Conservation (phyloP, 345 rosid genomes). For the Cardamine chenopodiifolia region DNA sequence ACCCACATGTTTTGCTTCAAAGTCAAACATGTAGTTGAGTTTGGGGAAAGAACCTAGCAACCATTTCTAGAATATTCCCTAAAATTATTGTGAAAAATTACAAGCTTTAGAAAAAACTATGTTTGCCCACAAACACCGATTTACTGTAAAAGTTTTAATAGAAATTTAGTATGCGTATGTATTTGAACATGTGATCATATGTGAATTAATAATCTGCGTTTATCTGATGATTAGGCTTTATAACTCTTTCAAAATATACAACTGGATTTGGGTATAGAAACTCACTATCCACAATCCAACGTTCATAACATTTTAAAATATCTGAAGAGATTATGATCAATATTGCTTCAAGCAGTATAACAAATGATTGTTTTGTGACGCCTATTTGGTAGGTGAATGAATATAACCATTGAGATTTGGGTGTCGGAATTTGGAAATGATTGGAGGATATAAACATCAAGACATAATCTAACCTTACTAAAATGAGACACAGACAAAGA, state of each 20-base stretch:
- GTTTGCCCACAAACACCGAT: slow-evolving; percentile 6
- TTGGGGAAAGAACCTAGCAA: background rate
- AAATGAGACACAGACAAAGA: slow-evolving; percentile 30
- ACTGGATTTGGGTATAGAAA: slow-evolving; percentile 7
- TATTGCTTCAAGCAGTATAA: background rate
- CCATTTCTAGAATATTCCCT: background rate
- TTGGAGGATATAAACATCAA: slow-evolving; percentile 23
- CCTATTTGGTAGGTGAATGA: slow-evolving; percentile 15
- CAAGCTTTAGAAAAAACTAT: slow-evolving; percentile 1
- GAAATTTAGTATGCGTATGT: background rate
- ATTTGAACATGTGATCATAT: background rate
- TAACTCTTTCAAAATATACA: background rate
- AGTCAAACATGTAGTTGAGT: background rate
- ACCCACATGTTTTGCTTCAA: background rate
- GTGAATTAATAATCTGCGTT: background rate
- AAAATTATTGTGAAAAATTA: background rate
- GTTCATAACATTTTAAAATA: background rate
- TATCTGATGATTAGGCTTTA: background rate
- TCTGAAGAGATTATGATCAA: slow-evolving; percentile 1
- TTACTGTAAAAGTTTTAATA: background rate
- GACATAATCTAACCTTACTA: slow-evolving; percentile 8
- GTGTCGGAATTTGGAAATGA: background rate
- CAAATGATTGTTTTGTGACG: slow-evolving; percentile 16
- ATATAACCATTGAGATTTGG: slow-evolving; percentile 5
- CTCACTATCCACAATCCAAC: background rate